phyloP scores from a whole-genome alignment of 352 stramenopile species.

The Globisporangium perplexum region DNA sequence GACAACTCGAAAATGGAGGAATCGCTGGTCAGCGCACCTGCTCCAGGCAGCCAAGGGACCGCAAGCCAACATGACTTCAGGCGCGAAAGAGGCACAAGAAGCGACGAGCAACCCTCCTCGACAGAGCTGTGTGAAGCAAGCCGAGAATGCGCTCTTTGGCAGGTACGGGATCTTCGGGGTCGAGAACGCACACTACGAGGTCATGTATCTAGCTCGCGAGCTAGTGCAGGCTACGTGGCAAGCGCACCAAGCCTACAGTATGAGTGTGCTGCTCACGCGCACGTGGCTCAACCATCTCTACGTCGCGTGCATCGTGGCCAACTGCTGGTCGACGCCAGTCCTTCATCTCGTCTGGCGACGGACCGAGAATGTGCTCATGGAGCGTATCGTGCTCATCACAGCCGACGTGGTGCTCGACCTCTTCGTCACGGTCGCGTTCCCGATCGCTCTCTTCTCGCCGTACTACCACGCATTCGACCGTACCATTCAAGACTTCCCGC shows the following conservation, averaged over 20 bases:
- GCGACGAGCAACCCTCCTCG: too few species aligned
- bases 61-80: background rate
- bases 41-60: too few species aligned
- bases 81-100: too few species aligned
- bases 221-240: conserved; percentile 18
- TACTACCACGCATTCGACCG: conserved; percentile 13
- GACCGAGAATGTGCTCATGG: conserved; percentile 1
- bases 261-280: conserved; percentile 11
- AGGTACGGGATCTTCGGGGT: conserved; percentile 14
- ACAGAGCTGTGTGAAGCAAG: background rate
- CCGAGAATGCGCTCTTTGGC: background rate
- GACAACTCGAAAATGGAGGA: too few species aligned
- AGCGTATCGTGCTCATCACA: conserved; percentile 9
- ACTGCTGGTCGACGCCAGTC: conserved; percentile 20
- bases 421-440: conserved; percentile 11
- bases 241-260: conserved; percentile 20
- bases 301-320: conserved; percentile 13
- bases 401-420: conserved; percentile 17
- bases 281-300: conserved; percentile 12
- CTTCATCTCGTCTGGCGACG: conserved; percentile 2
- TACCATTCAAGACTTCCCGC: conserved; percentile 3
- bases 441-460: conserved; percentile 5
- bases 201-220: conserved; percentile 16
- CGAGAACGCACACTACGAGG: conserved; percentile 17
- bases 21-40: background rate